Base-by-base conservation (phyloP, 1,284 basidiomycete species). In the Ustilago vetiveriae region DNA sequence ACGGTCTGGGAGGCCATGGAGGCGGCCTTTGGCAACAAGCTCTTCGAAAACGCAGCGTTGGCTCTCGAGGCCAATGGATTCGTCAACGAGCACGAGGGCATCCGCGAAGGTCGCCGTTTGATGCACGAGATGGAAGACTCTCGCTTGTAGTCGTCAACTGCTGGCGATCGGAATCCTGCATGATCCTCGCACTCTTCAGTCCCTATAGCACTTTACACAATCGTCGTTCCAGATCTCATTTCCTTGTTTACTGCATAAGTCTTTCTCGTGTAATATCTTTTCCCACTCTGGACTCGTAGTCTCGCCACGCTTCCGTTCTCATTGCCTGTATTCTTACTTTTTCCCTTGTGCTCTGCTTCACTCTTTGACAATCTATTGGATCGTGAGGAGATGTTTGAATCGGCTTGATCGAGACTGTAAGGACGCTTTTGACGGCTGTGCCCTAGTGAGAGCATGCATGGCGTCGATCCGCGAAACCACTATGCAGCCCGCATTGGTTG, bases 1-100 rank as follows among this genome's bases (percentile, higher is more conserved):
- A 90, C 89, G 9, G 86, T 93, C 37, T 86, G 87, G 56, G 91
- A 94, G 81, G 90, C 88, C 0, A 84, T 94, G 32, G 88, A 90
- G 38, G 90, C 88, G 2, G 92, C 65, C 19, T 75, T 75, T 50
- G 75, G 75, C 36, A 68, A 64, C 54, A 57, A 49, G 43, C 55
- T 76, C 41, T 74, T 74, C 38, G 74, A 74, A 43, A 68, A 72
- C 38, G 71, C 72, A 0, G 68, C 68, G n/a, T 46, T 71, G 11
- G 57, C 68, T 4, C 49, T 74, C 36, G 67, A 66, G 57, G 65
- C 49, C 13, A 66, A 60, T 19, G 68, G 64, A 8, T 53, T 51
- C 36, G 58, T 50, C 9, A 57, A 73, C 48, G 74, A 76, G 53
- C 64, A 73, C 45, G 74, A 76, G 54, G 74, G 74, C 24, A 67